phyloP scores from a whole-genome alignment of 345 rosid genomes.

The Microthlaspi erraticum region DNA sequence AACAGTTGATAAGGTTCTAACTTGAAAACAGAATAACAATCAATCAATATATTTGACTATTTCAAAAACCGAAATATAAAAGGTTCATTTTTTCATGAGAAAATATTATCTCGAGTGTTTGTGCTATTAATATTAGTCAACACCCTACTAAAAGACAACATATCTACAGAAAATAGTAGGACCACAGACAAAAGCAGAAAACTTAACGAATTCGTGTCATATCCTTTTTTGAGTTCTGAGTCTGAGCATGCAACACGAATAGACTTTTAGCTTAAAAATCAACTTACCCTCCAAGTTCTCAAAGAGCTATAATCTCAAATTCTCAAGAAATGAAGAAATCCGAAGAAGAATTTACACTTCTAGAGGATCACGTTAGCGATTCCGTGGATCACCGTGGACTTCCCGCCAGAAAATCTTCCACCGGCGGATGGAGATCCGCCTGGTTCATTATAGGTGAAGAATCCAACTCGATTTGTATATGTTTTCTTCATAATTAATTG shows the following conservation, averaged over 20 bases:
- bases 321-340: slow-evolving; percentile 19
- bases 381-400: slow-evolving; percentile 37
- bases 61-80: background rate
- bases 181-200: background rate
- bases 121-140: background rate
- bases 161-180: background rate
- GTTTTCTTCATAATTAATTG: background rate
- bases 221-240: no score
- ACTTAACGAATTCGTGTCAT: no score
- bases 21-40: slow-evolving; percentile 5
- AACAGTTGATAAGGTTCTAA: background rate
- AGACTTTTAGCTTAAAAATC: background rate
- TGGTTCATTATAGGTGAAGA: slow-evolving; percentile 40
- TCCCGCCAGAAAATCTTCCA: slow-evolving; percentile 35
- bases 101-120: background rate
- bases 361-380: slow-evolving; percentile 32
- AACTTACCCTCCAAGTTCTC: slow-evolving; percentile 6
- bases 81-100: background rate
- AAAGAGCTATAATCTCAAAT: background rate
- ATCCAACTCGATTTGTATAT: background rate
- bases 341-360: slow-evolving; percentile 31
- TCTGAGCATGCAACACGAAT: background rate
- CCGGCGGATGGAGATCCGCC: slow-evolving; percentile 46
- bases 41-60: background rate
- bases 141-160: background rate